phyloP scores from a whole-genome alignment of 2,329 filamentous ascomycete genomes.

The Neoscytalidium dimidiatum region DNA sequence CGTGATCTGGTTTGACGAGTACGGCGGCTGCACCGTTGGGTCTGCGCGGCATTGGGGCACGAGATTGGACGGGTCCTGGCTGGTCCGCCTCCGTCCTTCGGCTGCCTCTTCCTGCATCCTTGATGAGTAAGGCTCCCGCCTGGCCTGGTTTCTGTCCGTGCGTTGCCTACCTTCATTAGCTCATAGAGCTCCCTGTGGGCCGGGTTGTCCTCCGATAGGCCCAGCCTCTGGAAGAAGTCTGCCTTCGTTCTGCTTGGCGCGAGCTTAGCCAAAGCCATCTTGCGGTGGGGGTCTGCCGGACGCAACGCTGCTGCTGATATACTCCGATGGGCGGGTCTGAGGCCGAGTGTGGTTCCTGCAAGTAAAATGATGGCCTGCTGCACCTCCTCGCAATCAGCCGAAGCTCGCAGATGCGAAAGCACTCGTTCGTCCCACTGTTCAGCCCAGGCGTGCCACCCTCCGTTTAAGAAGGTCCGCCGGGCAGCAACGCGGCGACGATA shows the following conservation, averaged over 20 bases:
- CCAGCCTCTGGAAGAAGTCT: constrained; percentile 45
- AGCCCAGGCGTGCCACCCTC: neutral
- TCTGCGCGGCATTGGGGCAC: constrained; percentile 38
- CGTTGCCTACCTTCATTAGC: constrained; percentile 45
- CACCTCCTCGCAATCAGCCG: constrained; percentile 9
- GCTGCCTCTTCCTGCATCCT: constrained; percentile 45
- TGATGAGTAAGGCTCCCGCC: constrained; percentile 8
- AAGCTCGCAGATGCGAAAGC: constrained; percentile 2
- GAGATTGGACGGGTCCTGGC: constrained; percentile 40
- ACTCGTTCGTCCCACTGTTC: neutral
- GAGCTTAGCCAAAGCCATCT: constrained; percentile 18
- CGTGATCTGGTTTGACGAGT: constrained; percentile 49
- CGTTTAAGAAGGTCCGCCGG: neutral
- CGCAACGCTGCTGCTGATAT: constrained; percentile 1
- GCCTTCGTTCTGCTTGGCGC: constrained; percentile 29
- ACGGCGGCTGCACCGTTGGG: constrained; percentile 39
- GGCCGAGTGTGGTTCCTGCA: neutral
- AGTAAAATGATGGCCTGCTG: constrained; percentile 1
- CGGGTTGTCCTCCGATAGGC: constrained; percentile 40
- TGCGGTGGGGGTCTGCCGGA: neutral
- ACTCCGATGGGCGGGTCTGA: neutral
- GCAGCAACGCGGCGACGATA: constrained; percentile 7
- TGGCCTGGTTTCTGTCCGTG: neutral
- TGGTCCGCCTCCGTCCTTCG: constrained; percentile 44
- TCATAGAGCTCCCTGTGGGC: constrained; percentile 41